Evolutionary conservation across 148 eudicot genomes (phyloP).

Genomic region (Rhododendron henanense): DNA sequence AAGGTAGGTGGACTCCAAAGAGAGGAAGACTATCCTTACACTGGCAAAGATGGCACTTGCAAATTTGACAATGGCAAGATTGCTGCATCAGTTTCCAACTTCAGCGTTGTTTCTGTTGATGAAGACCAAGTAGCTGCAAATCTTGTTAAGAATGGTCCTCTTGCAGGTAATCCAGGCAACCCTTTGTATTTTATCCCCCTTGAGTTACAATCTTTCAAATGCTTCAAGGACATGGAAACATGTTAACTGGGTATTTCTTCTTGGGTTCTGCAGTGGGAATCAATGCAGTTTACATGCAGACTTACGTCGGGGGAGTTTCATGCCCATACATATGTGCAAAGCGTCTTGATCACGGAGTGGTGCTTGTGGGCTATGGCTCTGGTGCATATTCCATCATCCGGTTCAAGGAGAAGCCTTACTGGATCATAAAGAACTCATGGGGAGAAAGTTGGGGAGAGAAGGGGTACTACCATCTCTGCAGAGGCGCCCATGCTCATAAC

Average conservation of each 20-base stretch:
- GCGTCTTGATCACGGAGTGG: constrained; percentile 75
- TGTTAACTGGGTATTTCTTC: not conserved
- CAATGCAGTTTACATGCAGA: constrained; percentile 79
- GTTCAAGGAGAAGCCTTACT: constrained; percentile 75
- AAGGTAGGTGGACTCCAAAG: constrained; percentile 64
- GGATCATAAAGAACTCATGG: constrained; percentile 93
- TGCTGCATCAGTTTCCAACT: constrained; percentile 71
- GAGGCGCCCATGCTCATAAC: constrained; percentile 39
- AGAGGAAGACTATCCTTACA: constrained; percentile 78
- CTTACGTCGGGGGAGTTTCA: constrained; percentile 70
- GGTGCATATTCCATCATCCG: constrained; percentile 59
- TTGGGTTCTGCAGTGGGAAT: constrained; percentile 55
- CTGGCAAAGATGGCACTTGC: constrained; percentile 53
- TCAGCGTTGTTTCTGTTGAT: constrained; percentile 61
- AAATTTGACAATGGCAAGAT: constrained; percentile 62
- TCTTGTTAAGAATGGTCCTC: constrained; percentile 78
- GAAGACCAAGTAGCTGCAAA: constrained; percentile 88
- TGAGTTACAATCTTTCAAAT: not conserved
- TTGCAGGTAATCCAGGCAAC: constrained; percentile 53
- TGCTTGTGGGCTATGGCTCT: constrained; percentile 72
- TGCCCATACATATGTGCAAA: constrained; percentile 70
- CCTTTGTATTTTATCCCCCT: not conserved
- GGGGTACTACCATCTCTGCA: constrained; percentile 73
- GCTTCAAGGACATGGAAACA: not conserved
- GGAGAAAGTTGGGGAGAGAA: constrained; percentile 77